A percentile compares a stretch with the other conserved stretches of the same genome.
phyloP scores from a whole-genome alignment of 2,329 filamentous ascomycete species.

The Exutisphaerella laricina region DNA sequence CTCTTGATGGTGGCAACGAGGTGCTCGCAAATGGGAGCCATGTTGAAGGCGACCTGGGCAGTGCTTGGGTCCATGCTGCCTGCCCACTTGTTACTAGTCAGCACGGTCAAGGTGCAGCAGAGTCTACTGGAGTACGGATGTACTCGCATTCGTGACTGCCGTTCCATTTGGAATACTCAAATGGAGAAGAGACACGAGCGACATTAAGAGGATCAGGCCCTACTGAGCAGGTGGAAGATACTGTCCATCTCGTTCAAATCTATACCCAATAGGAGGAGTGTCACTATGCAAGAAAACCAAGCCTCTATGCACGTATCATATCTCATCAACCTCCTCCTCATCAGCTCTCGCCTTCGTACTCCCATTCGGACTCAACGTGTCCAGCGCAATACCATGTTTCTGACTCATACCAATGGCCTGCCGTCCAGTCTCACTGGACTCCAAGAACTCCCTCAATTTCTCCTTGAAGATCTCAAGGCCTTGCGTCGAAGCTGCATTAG shows the following conservation, averaged over 20 bases:
- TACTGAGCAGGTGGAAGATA: too few species aligned
- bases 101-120: too few species aligned
- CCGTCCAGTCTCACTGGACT: constrained; percentile 76
- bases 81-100: too few species aligned
- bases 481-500: constrained; percentile 79
- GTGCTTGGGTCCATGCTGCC: too few species aligned
- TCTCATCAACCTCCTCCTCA: constrained; percentile 32
- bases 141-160: too few species aligned
- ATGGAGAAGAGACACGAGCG: too few species aligned
- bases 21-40: too few species aligned
- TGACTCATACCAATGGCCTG: constrained; percentile 69
- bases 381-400: constrained; percentile 52
- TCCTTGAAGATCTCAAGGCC: constrained; percentile 89
- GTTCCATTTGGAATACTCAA: too few species aligned
- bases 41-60: too few species aligned
- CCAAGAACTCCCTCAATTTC: constrained; percentile 81
- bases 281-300: constrained; percentile 5
- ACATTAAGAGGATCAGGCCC: too few species aligned
- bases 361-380: constrained; percentile 39
- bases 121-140: too few species aligned
- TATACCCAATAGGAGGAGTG: background rate
- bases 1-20: too few species aligned
- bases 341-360: constrained; percentile 34
- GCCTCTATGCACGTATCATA: constrained; percentile 23
- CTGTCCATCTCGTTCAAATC: background rate